Base-by-base conservation (phyloP, 1,139 yeast species). In the Hyphopichia khmerensis region DNA sequence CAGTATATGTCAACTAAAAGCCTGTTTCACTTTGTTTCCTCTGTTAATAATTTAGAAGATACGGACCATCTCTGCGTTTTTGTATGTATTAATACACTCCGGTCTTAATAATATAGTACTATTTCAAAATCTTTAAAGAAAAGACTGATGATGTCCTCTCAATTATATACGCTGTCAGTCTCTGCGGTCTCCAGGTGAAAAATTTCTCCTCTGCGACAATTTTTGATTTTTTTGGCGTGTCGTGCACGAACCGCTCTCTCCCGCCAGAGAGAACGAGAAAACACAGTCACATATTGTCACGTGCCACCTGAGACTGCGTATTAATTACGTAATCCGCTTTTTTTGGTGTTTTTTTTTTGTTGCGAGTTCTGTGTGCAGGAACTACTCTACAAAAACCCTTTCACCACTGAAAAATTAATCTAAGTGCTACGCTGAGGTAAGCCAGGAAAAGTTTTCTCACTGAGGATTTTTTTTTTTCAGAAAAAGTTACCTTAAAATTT, bases 1-100 rank as follows among this genome's bases (percentile, higher is more conserved):
- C n/a, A n/a, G n/a, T n/a, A n/a, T n/a, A n/a, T n/a, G n/a, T n/a
- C n/a, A n/a, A n/a, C n/a, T n/a, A n/a, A n/a, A n/a, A n/a, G n/a
- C n/a, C n/a, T n/a, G n/a, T n/a, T 26, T 26, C 29, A 26, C 29
- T 26, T 11, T 26, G 5, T 11, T 26, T 11, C 29, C 10, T 26
- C n/a, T 26, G n/a, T 26, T 17, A 33, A 27, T 11, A 18, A 10
- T 5, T 32, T 32, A 40, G 29, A 35, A 35, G 47, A 78, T 84
- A 87, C 96, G 79, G 85, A 87, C 96, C 96, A 89, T 89, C 96
- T 85, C 96, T 89, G 96, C 80, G 95, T 78, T 72, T 69, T 21
- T 31, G n/a, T 69, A 21, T 59, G 50, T 71, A 65, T 56, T 63
- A 53, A 58, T 67, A 80, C 95, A 89, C 96, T 89, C 96, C 96